Evolutionary conservation across 2,329 filamentous ascomycete species (phyloP).

Genomic region (Calonectria crousiana): DNA sequence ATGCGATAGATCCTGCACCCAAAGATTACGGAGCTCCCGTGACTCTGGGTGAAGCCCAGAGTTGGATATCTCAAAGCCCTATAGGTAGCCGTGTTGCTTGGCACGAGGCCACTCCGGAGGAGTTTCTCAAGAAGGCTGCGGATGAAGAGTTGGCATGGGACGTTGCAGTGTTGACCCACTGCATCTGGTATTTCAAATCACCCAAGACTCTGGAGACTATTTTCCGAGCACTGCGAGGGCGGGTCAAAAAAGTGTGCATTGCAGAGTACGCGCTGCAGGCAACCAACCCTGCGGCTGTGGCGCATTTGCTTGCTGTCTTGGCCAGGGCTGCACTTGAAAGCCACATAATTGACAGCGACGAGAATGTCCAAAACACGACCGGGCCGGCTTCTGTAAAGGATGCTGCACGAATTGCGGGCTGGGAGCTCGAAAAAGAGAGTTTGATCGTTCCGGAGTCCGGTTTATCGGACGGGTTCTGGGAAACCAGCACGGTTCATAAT

Average conservation of each 20-base stretch:
- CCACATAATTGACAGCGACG: conserved; percentile 50
- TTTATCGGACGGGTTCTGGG: conserved; percentile 62
- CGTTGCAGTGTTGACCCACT: conserved; percentile 62
- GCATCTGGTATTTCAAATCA: conserved; percentile 66
- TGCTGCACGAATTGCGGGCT: conserved; percentile 52
- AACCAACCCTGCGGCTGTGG: conserved; percentile 51
- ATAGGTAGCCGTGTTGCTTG: conserved; percentile 59
- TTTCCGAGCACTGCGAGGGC: conserved; percentile 36
- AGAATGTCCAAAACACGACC: conserved; percentile 62
- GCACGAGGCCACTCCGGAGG: conserved; percentile 51
- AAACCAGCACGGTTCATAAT: conserved; percentile 51
- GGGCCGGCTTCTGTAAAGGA: conserved; percentile 55
- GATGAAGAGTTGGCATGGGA: conserved; percentile 50
- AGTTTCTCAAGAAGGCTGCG: conserved; percentile 45
- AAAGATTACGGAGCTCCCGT: conserved; percentile 63
- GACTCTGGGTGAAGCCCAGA: conserved; percentile 63
- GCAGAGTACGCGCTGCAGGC: conserved; percentile 50
- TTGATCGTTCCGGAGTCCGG: conserved; percentile 51
- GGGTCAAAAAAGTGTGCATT: conserved; percentile 34
- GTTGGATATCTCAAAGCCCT: conserved; percentile 53
- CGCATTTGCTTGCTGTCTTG: conserved; percentile 66
- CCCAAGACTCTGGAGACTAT: conserved; percentile 43
- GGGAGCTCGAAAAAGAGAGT: conserved; percentile 51
- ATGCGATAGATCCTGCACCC: conserved; percentile 65
- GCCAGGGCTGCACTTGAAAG: conserved; percentile 58